Evolutionary conservation across 495 filamentous ascomycete species (phyloP).

Genomic region (Penicillium riverlandense): DNA sequence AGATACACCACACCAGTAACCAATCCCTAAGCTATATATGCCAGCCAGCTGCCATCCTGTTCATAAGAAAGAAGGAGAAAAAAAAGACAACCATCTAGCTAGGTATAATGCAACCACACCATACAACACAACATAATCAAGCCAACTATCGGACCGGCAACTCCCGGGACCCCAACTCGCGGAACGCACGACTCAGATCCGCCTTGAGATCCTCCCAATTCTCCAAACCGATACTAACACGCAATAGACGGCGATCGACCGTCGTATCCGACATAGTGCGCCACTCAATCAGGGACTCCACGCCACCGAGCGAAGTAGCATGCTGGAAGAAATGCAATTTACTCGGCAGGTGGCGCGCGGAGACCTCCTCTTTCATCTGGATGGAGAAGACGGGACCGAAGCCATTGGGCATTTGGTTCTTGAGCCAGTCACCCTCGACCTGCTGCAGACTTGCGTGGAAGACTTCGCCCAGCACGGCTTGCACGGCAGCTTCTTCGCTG

Average conservation of each 20-base stretch:
- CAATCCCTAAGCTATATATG: no score
- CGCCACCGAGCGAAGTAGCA: constrained; percentile 87
- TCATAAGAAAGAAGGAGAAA: no score
- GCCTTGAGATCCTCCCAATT: constrained; percentile 74
- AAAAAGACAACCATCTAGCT: no score
- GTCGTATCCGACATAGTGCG: constrained; percentile 68
- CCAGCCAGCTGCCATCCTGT: no score
- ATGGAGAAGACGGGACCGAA: constrained; percentile 86
- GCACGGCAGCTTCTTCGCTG: constrained; percentile 37
- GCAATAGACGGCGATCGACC: constrained; percentile 66
- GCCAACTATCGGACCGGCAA: no score
- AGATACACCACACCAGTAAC: no score
- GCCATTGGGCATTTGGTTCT: constrained; percentile 85
- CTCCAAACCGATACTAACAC: constrained; percentile 84
- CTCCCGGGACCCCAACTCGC: no score
- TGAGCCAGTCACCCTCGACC: constrained; percentile 62
- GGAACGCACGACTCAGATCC: constrained; percentile 67
- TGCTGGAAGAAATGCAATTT: constrained; percentile 82
- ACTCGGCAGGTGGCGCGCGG: constrained; percentile 65
- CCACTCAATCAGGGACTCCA: constrained; percentile 78
- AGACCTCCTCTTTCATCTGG: constrained; percentile 47
- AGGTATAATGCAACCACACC: no score
- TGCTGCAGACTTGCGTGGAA: constrained; percentile 72
- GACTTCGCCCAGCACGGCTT: constrained; percentile 49
- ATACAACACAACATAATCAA: not conserved